A percentile compares a stretch with the other conserved stretches of the same genome.
phyloP scores from a whole-genome alignment of 2,329 filamentous ascomycete species.

The Aaosphaeria pasadenensis region DNA sequence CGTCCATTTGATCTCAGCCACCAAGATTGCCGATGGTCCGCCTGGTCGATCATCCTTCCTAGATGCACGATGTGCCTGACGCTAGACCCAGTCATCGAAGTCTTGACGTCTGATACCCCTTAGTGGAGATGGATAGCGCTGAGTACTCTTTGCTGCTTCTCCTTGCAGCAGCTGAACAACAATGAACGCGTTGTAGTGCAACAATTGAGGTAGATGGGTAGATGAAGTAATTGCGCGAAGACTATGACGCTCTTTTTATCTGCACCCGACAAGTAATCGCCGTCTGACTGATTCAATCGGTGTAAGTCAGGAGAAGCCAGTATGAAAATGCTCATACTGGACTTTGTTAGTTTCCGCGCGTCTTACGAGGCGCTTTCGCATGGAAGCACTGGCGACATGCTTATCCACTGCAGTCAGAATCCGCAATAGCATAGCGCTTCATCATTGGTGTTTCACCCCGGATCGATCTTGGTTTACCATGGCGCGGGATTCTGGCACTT shows the following conservation, averaged over 20 bases:
- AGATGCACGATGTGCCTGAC: slow-evolving; percentile 1
- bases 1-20: neutral
- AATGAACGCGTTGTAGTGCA: too few species aligned
- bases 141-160: neutral
- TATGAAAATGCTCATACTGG: too few species aligned
- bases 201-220: too few species aligned
- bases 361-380: too few species aligned
- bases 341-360: too few species aligned
- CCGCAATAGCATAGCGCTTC: too few species aligned
- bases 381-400: too few species aligned
- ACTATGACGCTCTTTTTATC: neutral
- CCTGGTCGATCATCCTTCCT: neutral
- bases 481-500: neutral
- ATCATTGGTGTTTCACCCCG: too few species aligned
- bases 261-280: neutral
- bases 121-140: neutral
- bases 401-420: too few species aligned
- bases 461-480: too few species aligned
- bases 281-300: neutral
- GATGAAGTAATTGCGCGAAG: neutral
- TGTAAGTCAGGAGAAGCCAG: too few species aligned
- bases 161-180: too few species aligned
- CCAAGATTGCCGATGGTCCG: neutral
- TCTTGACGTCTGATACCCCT: slow-evolving; percentile 4
- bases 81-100: neutral